Percentiles rank a stretch among this genome's conserved stretches.
phyloP scores from a whole-genome alignment of 768 basidiomycete genomes.

The Pleurotus eryngii region DNA sequence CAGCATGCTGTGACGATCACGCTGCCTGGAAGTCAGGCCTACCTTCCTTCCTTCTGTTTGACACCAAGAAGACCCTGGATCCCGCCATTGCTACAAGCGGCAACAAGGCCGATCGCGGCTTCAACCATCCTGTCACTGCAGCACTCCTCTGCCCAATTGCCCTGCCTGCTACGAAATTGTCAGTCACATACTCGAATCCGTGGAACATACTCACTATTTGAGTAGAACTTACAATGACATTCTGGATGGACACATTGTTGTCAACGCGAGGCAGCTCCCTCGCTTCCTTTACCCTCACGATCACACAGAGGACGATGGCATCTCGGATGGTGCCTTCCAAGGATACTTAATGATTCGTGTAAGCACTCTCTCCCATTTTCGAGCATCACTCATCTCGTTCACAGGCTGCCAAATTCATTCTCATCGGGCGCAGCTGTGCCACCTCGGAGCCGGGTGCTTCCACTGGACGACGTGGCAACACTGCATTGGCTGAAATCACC shows the following conservation, averaged over 20 bases:
- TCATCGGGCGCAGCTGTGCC: background rate
- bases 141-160: slow-evolving; percentile 23
- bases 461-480: background rate
- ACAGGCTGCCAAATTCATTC: background rate
- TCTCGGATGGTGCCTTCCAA: background rate
- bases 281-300: slow-evolving; percentile 24
- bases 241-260: background rate
- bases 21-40: background rate
- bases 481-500: slow-evolving; percentile 7
- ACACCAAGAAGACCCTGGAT: slow-evolving; percentile 10
- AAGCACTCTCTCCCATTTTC: background rate
- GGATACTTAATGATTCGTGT: slow-evolving; percentile 1
- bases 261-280: slow-evolving; percentile 21
- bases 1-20: background rate
- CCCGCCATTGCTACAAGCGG: slow-evolving; percentile 12
- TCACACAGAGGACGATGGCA: slow-evolving; percentile 11
- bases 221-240: background rate
- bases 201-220: no score
- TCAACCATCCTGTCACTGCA: slow-evolving; percentile 24
- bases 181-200: no score
- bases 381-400: no score
- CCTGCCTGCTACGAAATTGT: background rate
- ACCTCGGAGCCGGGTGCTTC: background rate
- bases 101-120: slow-evolving; percentile 9
- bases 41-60: background rate